Conservation (phyloP, 495 filamentous ascomycete genomes). For the Parachaetomium inaequale region DNA sequence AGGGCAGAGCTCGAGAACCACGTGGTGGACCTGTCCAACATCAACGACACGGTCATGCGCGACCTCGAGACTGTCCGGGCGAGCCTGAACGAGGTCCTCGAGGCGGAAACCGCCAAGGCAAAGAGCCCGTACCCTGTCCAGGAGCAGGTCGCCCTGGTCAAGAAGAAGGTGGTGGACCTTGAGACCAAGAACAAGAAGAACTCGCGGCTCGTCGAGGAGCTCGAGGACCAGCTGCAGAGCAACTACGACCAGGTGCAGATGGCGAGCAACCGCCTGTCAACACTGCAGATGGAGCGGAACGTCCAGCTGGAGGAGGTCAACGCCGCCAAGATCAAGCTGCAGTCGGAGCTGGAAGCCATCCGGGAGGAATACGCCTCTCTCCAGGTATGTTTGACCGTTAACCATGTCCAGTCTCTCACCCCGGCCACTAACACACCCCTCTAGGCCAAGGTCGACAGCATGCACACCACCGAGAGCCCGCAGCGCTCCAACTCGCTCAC, state of each 20-base stretch:
- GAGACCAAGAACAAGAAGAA: constrained; percentile 73
- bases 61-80: constrained; percentile 52
- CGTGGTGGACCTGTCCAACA: constrained; percentile 47
- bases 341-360: constrained; percentile 57
- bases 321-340: constrained; percentile 45
- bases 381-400: constrained; percentile 54
- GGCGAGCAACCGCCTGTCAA: constrained; percentile 71
- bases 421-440: constrained; percentile 30
- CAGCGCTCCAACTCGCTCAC: constrained; percentile 73
- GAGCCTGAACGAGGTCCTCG: constrained; percentile 44
- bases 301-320: constrained; percentile 57
- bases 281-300: constrained; percentile 65
- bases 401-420: background rate
- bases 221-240: constrained; percentile 93
- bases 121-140: constrained; percentile 58
- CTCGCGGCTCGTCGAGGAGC: constrained; percentile 84
- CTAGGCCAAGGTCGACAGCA: constrained; percentile 52
- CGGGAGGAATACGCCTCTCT: constrained; percentile 60
- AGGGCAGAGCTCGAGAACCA: constrained; percentile 47
- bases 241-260: constrained; percentile 90
- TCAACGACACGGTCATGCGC: constrained; percentile 54
- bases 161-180: constrained; percentile 65
- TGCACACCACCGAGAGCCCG: constrained; percentile 24
- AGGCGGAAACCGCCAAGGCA: constrained; percentile 32
- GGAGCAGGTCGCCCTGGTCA: constrained; percentile 66